These are phyloP conservation scores for Aspergillus eucalypticola DNA, from an alignment of 2,329 filamentous ascomycete species.

Conservation along the genomic window DNA sequence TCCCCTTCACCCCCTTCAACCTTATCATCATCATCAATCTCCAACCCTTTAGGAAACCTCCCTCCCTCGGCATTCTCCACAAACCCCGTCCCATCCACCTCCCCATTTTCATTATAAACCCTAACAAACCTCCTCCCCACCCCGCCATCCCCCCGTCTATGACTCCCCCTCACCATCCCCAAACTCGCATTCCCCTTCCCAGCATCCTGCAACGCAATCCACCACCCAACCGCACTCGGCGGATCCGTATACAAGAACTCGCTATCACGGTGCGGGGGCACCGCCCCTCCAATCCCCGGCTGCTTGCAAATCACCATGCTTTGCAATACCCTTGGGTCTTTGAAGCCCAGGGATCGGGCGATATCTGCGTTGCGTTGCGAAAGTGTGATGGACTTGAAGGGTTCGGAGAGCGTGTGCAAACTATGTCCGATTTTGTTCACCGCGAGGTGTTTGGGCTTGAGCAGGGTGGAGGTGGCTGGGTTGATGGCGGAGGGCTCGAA, in stretches of 20 bases:
- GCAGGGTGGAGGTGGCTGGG: conserved; percentile 47
- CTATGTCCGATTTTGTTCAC: conserved; percentile 89
- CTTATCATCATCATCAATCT: conserved; percentile 43
- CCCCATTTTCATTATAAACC: conserved; percentile 4
- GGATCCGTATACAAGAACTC: conserved; percentile 90
- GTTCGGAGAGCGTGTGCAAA: conserved; percentile 67
- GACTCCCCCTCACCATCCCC: conserved; percentile 80
- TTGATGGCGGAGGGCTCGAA: conserved; percentile 90
- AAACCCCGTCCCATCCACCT: conserved; percentile 63
- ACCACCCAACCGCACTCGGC: conserved; percentile 89
- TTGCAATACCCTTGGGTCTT: conserved; percentile 76
- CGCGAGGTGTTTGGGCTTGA: conserved; percentile 76
- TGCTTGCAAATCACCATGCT: conserved; percentile 99
- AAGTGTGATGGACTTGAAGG: conserved; percentile 60
- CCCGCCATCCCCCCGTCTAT: conserved; percentile 39
- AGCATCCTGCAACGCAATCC: conserved; percentile 95
- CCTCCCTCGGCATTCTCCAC: conserved; percentile 67
- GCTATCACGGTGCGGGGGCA: conserved; percentile 87
- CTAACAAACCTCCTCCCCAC: conserved; percentile 76
- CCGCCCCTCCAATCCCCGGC: conserved; percentile 89
- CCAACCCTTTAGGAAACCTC: conserved; percentile 61
- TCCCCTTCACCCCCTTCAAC: conserved; percentile 25
- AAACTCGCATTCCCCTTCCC: conserved; percentile 84
- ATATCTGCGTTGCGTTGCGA: conserved; percentile 59
- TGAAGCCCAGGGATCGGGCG: conserved; percentile 70